Conservation (phyloP, 768 basidiomycete species). For the Trametes maxima region DNA sequence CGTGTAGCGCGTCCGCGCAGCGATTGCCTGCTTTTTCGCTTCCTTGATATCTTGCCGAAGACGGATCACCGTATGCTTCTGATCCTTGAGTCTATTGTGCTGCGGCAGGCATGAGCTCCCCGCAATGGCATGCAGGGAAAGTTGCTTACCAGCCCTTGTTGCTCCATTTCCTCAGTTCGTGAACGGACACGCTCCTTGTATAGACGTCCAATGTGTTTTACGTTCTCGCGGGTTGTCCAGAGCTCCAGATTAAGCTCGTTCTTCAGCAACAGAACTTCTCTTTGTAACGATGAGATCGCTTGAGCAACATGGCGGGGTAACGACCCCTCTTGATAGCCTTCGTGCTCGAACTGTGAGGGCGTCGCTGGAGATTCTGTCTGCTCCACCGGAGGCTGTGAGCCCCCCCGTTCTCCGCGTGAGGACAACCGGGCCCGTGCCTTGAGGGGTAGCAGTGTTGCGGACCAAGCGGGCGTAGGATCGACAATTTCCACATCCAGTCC, state of each 20-base stretch:
- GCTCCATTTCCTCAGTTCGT: slow-evolving; percentile 76
- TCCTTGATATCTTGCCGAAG: slow-evolving; percentile 72
- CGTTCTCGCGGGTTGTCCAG: slow-evolving; percentile 81
- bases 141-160: slow-evolving; percentile 72
- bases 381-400: slow-evolving; percentile 3
- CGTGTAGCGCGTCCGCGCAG: slow-evolving; percentile 74
- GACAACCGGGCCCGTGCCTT: slow-evolving; percentile 27
- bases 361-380: slow-evolving; percentile 2
- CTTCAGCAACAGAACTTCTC: slow-evolving; percentile 71
- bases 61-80: slow-evolving; percentile 64
- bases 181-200: slow-evolving; percentile 74
- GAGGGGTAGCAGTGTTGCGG: slow-evolving; percentile 44
- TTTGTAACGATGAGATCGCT: slow-evolving; percentile 70
- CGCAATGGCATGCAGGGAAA: too few relatives aligned
- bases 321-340: background rate
- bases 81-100: slow-evolving; percentile 84
- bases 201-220: slow-evolving; percentile 79
- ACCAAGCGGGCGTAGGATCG: slow-evolving; percentile 55
- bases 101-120: slow-evolving; percentile 31
- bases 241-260: slow-evolving; percentile 86
- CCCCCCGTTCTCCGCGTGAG: slow-evolving; percentile 25
- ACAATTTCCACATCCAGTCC: slow-evolving; percentile 64
- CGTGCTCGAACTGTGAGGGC: background rate
- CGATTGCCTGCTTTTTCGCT: slow-evolving; percentile 71
- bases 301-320: slow-evolving; percentile 48